phyloP scores from a whole-genome alignment of 2,329 filamentous ascomycete species.

The Parafenestella ontariensis region DNA sequence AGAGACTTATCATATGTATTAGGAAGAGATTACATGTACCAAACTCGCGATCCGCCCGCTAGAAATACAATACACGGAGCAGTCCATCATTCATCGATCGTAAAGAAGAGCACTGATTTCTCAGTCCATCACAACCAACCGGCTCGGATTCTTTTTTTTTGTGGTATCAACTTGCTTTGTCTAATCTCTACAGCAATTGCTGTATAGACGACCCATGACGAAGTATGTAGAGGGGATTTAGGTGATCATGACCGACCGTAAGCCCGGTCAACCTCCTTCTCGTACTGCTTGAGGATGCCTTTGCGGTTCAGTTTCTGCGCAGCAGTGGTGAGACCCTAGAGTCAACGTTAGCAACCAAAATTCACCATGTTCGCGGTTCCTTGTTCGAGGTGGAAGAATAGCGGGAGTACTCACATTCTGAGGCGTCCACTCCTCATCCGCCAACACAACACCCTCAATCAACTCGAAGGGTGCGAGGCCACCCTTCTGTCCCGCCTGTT shows the following conservation, averaged over 20 bases:
- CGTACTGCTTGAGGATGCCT: conserved; percentile 58
- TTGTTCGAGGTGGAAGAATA: not conserved
- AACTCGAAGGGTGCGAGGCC: conserved; percentile 76
- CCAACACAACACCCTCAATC: conserved; percentile 76
- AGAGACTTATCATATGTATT: conserved; percentile 4
- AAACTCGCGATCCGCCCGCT: not conserved
- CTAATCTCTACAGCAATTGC: not conserved
- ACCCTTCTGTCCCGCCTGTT: conserved; percentile 68
- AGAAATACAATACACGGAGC: conserved; percentile 6
- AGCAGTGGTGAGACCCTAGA: conserved; percentile 57
- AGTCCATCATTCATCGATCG: not conserved
- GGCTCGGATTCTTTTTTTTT: too few relatives aligned
- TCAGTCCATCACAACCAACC: too few relatives aligned
- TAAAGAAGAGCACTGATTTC: too few relatives aligned
- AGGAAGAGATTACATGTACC: not conserved
- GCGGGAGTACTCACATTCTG: conserved; percentile 69
- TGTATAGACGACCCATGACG: not conserved
- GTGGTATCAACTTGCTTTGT: not conserved
- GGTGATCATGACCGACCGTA: conserved; percentile 42
- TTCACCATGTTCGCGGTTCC: not conserved
- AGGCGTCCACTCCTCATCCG: conserved; percentile 88
- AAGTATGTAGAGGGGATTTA: not conserved
- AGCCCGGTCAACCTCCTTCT: conserved; percentile 58
- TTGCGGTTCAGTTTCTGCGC: conserved; percentile 62
- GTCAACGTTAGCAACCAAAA: conserved; percentile 19